Base-by-base conservation (phyloP, 1,284 basidiomycete species). In the Naganishia albida region DNA sequence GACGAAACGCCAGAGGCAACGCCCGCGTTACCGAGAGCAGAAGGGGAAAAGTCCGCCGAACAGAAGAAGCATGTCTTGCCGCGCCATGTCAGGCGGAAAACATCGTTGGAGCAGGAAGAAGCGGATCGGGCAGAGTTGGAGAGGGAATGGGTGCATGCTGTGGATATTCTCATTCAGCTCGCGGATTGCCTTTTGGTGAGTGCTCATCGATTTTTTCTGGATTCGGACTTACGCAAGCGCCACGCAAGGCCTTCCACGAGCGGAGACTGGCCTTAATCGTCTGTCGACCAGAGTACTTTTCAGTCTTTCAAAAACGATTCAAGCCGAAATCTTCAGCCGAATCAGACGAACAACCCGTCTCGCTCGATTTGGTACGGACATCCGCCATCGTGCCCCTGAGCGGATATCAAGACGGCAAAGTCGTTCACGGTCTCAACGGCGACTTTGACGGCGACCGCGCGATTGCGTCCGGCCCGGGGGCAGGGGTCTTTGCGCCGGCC, bases 211-310 rank as follows among this genome's bases (percentile, higher is more conserved):
- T n/a, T n/a, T 50, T 40, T 18, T 25, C 7, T 51, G 2, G 20
- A 8, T 23, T 26, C n/a, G 57, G 4, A 20, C 46, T 38, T 4
- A 23, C 4, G 20, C n/a, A 30, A 49, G 48, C 12, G 48, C 15
- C 2, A 10, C n/a, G 8, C 1, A 67, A 74, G 69, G 72, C 66
- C 1, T 67, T 76, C 2, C 72, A 74, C 49, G 59, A 68, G 13
- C 64, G 70, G 3, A 65, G 68, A n/a, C 52, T 76, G 13, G 66
- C 72, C 0, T 63, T 74, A 20, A 68, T 74, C 26, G 70, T 71
- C 20, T 73, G 72, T 46, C 67, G 73, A 46, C 72, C 73, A 6
- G 67, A 64, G 16, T 68, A 56, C 42, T 76, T 75, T 55, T 52
- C 51, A 40, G 63, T 71, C n/a, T 59, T 43, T 16, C 20, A 49